Evolutionary conservation across 2,329 filamentous ascomycete species (phyloP), one percentile per base, ranked within the genome.

Genomic region (Claviceps quebecensis): DNA sequence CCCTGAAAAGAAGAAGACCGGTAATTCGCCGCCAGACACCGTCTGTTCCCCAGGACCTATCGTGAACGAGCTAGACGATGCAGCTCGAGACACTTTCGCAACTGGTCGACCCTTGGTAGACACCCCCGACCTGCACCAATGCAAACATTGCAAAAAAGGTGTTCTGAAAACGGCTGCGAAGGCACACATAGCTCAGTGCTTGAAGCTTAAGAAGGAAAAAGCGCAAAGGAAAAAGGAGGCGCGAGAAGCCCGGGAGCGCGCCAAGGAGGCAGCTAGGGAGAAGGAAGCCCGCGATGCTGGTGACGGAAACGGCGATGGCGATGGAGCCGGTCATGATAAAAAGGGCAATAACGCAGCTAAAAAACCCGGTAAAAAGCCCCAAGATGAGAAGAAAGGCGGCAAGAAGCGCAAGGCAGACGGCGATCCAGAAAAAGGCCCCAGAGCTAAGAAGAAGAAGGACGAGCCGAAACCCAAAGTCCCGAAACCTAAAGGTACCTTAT

Each of bases 361-460:
- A 66, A 87, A 87, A 65, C 76, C 81, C 22, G 77, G 80, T 48
- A 84, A 85, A 66, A 87, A 87, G 65, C 77, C 77, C 9, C 78
- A 78, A 43, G 75, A 78, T 8, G 80, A 81, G 48, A 77, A 77
- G 54, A 84, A 83, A 60, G 45, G 49, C 13, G 81, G 83, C 47
- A 90, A 89, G 73, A 89, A 89, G 69, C 75, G 84, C 53, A 89
- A 88, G 68, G 83, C 84, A 7, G 84, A 87, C 51, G 77, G 72
- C 7, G 83, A 90, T 58, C 77, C 79, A n/a, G 85, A 88, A 50
- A 93, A 93, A 69, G 85, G 79, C 16, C 84, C 86, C 0, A 93
- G 91, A 67, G 80, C 83, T 57, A 95, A 95, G 73, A 95, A 95
- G 73, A 95, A 95, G 73, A 95, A 95, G 70, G 88, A 95, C 56